Conservation (phyloP, 2,329 filamentous ascomycete species). For the Hymenoscyphus scutula region DNA sequence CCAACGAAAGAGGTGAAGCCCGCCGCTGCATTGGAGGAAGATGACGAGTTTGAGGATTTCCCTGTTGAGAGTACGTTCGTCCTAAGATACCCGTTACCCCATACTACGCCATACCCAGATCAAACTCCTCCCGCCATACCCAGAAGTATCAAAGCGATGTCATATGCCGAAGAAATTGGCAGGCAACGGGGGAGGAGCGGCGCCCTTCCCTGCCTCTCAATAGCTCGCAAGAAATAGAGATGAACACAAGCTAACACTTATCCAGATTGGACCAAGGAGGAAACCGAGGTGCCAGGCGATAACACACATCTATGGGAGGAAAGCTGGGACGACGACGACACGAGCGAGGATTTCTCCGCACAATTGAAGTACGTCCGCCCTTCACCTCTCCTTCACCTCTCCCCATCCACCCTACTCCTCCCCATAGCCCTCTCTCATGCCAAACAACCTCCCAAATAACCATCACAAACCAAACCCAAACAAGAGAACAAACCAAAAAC, state of each 20-base stretch:
- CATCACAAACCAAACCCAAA: too few species aligned
- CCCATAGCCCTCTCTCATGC: too few species aligned
- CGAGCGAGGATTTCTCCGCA: conserved; percentile 90
- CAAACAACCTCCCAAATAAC: too few species aligned
- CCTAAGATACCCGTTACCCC: conserved; percentile 6
- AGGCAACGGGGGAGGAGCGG: too few species aligned
- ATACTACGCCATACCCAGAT: not conserved
- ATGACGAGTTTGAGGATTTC: conserved; percentile 99
- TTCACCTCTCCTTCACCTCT: too few species aligned
- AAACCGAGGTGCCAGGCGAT: conserved; percentile 76
- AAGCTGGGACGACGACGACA: conserved; percentile 99
- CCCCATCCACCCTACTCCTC: too few species aligned
- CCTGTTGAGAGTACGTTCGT: conserved; percentile 77
- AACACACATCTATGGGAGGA: conserved; percentile 95
- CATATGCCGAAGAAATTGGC: too few species aligned
- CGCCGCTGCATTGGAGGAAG: conserved; percentile 76
- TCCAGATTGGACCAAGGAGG: conserved; percentile 88
- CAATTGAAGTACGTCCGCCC: conserved; percentile 74
- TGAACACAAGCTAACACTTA: not conserved
- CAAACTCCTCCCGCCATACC: too few species aligned
- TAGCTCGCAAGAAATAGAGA: not conserved
- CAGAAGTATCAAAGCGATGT: too few species aligned
- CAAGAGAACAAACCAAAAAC: not conserved
- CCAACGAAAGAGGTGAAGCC: conserved; percentile 41
- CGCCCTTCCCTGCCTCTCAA: too few species aligned